Percentiles rank a stretch among this genome's conserved stretches.
Evolutionary conservation across 2,329 filamentous ascomycete genomes (phyloP).

Genomic region (Stemphylium beticola): DNA sequence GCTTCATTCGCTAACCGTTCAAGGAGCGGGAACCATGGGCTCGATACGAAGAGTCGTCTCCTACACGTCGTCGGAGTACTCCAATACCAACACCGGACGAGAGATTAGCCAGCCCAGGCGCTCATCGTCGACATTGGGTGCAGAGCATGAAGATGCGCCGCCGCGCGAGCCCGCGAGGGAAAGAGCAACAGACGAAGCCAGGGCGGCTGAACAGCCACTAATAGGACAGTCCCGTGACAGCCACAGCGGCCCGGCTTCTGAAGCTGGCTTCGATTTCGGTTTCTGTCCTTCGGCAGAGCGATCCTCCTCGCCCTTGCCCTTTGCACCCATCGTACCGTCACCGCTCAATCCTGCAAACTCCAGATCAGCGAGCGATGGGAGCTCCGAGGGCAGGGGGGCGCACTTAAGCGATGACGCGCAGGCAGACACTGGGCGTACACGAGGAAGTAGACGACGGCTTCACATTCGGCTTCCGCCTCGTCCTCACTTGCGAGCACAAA

Average conservation of each 20-base stretch:
- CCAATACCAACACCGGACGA: conserved; percentile 11
- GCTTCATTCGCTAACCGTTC: conserved; percentile 1
- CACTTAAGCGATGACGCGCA: conserved; percentile 16
- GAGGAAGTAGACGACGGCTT: conserved; percentile 2
- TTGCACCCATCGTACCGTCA: conserved; percentile 17
- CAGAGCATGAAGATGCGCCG: conserved; percentile 29
- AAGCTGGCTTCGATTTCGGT: conserved; percentile 16
- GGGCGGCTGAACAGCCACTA: conserved; percentile 1
- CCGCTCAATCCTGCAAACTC: conserved; percentile 17
- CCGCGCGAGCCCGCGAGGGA: conserved; percentile 16
- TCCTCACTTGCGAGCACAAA: conserved; percentile 16
- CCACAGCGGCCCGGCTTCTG: conserved; percentile 8
- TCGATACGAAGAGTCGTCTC: conserved; percentile 28
- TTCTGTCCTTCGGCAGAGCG: background rate
- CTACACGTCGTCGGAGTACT: conserved; percentile 20
- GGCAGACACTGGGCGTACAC: conserved; percentile 5
- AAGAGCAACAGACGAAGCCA: conserved; percentile 12
- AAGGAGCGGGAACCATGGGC: conserved; percentile 27
- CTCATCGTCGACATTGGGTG: conserved; percentile 24
- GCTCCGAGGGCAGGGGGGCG: background rate
- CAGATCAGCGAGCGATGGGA: conserved; percentile 3
- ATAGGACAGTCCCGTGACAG: conserved; percentile 3
- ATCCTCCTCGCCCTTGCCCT: conserved; percentile 10
- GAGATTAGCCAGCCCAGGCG: conserved; percentile 32
- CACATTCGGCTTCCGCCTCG: conserved; percentile 19